Evolutionary conservation across 2,329 filamentous ascomycete genomes (phyloP), one percentile per base, ranked within the genome.

Genomic region (Whalleya microplaca): DNA sequence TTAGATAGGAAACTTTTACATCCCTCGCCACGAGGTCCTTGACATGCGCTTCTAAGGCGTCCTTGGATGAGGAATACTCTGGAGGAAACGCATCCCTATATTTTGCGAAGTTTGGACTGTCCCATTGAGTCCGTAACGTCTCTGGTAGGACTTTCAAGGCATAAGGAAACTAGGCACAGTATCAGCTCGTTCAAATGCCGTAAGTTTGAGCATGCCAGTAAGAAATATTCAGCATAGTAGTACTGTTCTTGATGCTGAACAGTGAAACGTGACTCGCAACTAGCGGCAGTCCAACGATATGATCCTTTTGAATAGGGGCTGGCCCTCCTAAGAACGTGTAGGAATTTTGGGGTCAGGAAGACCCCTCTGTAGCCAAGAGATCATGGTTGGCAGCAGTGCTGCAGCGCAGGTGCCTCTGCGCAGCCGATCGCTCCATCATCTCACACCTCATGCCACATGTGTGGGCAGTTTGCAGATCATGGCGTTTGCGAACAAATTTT

Each of bases 1-100:
- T 95, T 61, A 93, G 79, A 73, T 92, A 92, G 42, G 88, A 77
- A 57, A 86, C 80, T 75, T 94, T 95, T 68, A 91, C 80, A 70
- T 95, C 90, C 60, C 81, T 82, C 58, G 80, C 76, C 66, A 91
- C 88, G 61, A 94, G 81, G 67, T 92, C 86, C 63, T 82, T 76
- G 58, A 91, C 85, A 73, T 93, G 89, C 14, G 82, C 78, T 62
- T 84, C 78, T 55, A 94, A 79, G 20, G 83, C 81, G 20, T 78
- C 75, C 46, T 83, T 84, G 43, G 84, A 84, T 53, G 76, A 72
- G 65, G 81, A 83, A 68, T 85, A 81, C 65, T 89, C 82, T 19
- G 80, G 74, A 5, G 91, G 90, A 68, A 94, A 94, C 47, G 87
- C 86, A 67, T 85, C 78, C 64, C 85, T 85, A 74, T 92, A 92